Evolutionary conservation across 805 yeast genomes (phyloP), one percentile per base, ranked within the genome.

Genomic region (Yarrowia sp.): DNA sequence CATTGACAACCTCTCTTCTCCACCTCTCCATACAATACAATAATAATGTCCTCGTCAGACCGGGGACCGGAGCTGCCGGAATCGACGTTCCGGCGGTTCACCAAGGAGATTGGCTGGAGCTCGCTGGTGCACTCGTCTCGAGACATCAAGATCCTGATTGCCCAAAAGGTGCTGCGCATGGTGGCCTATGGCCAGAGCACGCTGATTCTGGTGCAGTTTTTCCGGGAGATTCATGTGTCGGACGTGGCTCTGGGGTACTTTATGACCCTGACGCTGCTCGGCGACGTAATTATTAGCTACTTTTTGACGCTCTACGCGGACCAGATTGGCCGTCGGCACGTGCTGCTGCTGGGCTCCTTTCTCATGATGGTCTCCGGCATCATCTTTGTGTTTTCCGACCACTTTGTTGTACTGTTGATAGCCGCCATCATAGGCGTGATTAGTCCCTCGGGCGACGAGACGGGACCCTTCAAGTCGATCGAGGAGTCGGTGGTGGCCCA

Each of bases 381-480:
- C 3, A 74, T 78, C 0, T 82, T 85, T 71, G 77, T 76, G 2
- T 65, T 77, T 19, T 69, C 78, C 8, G 76, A 77, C 15, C 79
- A 79, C 70, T 79, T 75, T 65, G 73, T 73, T 46, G 16, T 81
- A 0, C 73, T 86, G 59, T 76, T 81, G 48, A 59, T 76, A 0
- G 78, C 82, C 0, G 80, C 85, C 1, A 75, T 83, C 15, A 52
- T 83, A 11, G 89, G 89, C 2, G 82, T 85, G n/a, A 78, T 85
- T 32, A 84, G 87, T 1, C 87, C 87, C 2, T 78, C 83, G n/a
- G 89, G 89, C 4, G 83, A 83, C 7, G 89, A 86, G 70, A 86
- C 84, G 32, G 88, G 88, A 0, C 86, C 88, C 0, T 86, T 85
- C 75, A 77, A 87, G 70, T 82, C 87, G 9, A 77, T 85, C n/a